Conservation (phyloP, 2,329 filamentous ascomycete species). For the Pseudofabraea citricarpa region DNA sequence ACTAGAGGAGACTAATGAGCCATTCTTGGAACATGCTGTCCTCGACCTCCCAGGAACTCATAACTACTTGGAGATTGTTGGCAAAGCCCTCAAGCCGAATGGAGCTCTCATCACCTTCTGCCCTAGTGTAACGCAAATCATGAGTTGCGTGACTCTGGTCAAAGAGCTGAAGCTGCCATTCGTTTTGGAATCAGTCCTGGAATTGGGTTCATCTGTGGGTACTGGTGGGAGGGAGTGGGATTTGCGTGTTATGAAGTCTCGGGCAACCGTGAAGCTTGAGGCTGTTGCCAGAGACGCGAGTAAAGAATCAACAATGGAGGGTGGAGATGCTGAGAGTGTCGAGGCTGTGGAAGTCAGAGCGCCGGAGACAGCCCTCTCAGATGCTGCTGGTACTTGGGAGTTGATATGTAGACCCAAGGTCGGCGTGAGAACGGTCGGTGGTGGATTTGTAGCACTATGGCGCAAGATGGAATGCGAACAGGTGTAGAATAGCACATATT, state of each 20-base stretch:
- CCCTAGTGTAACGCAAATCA: constrained; percentile 75
- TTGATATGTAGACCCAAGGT: constrained; percentile 49
- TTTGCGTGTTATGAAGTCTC: constrained; percentile 42
- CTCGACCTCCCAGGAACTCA: constrained; percentile 68
- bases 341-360: not conserved
- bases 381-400: constrained; percentile 23
- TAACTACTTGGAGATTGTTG: constrained; percentile 40
- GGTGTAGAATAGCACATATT: not conserved
- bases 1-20: constrained; percentile 36
- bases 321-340: not conserved
- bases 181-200: constrained; percentile 53
- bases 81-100: constrained; percentile 56
- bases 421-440: constrained; percentile 39
- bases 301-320: too few species aligned
- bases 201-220: constrained; percentile 46
- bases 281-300: constrained; percentile 1
- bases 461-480: constrained; percentile 10
- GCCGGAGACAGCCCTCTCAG: not conserved
- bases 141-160: constrained; percentile 53
- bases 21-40: constrained; percentile 67
- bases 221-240: constrained; percentile 59
- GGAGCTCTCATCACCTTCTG: constrained; percentile 67
- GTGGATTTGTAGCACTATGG: constrained; percentile 46
- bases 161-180: constrained; percentile 48
- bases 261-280: constrained; percentile 19